A percentile compares a stretch with the other conserved stretches of the same genome.
Conservation (phyloP, 2,329 filamentous ascomycete genomes). For the Fusarium verrucosum region DNA sequence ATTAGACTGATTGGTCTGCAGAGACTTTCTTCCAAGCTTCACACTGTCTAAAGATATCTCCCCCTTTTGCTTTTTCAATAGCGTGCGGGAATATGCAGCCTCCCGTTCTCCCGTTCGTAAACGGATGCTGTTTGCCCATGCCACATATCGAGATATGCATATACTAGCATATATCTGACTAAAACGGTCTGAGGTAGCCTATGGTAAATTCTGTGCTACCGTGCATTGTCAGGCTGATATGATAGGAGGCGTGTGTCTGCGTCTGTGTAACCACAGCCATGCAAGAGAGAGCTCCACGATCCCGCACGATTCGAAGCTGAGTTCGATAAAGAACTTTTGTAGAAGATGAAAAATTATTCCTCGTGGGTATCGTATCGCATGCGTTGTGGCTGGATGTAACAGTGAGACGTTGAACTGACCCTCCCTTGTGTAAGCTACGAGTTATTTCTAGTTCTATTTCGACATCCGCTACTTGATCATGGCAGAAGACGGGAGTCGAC, state of each 20-base stretch:
- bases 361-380: neutral
- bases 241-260: slow-evolving; percentile 25
- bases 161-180: neutral
- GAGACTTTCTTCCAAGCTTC: no score
- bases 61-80: no score
- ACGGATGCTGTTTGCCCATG: neutral
- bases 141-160: slow-evolving; percentile 10
- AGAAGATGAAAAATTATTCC: neutral
- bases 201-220: neutral
- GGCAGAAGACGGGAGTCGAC: neutral
- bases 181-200: neutral
- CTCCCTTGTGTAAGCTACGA: neutral
- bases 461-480: neutral
- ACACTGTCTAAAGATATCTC: no score
- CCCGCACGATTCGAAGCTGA: neutral
- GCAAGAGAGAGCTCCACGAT: slow-evolving; percentile 8
- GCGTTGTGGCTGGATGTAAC: slow-evolving; percentile 7
- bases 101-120: neutral
- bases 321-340: slow-evolving; percentile 1
- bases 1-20: neutral
- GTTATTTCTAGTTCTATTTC: neutral
- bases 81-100: slow-evolving; percentile 1
- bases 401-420: slow-evolving; percentile 31
- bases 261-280: slow-evolving; percentile 6
- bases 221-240: slow-evolving; percentile 6